phyloP scores from a whole-genome alignment of 2,329 filamentous ascomycete genomes.

The Cryphonectria radicalis region DNA sequence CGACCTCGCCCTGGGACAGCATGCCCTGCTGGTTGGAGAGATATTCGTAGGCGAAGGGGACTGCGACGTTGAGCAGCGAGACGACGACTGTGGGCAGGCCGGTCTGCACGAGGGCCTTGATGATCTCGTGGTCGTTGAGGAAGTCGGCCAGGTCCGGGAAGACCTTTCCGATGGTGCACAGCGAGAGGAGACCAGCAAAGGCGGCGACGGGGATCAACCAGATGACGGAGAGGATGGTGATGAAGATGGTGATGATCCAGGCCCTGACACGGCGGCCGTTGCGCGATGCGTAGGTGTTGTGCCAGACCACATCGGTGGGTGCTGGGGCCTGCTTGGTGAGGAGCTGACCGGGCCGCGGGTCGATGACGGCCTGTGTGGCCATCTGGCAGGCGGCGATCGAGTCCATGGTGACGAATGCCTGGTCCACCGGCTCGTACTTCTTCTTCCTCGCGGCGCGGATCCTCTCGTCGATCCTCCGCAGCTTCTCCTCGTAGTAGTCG shows the following conservation, averaged over 20 bases:
- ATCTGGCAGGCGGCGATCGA: conserved; percentile 92
- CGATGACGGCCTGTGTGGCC: conserved; percentile 92
- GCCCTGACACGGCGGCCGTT: conserved; percentile 74
- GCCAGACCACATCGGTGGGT: conserved; percentile 92
- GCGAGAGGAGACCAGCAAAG: conserved; percentile 78
- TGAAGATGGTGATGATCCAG: conserved; percentile 83
- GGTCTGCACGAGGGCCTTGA: conserved; percentile 80
- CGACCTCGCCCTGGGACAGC: conserved; percentile 92
- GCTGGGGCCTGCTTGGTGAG: conserved; percentile 85
- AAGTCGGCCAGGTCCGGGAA: conserved; percentile 71
- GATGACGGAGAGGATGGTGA: conserved; percentile 80
- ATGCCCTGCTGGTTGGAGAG: conserved; percentile 90
- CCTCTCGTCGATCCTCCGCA: conserved; percentile 76
- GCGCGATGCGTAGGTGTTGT: conserved; percentile 84
- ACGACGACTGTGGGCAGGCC: conserved; percentile 84
- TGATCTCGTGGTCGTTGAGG: conserved; percentile 69
- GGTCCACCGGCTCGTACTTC: conserved; percentile 75
- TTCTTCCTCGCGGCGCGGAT: conserved; percentile 73
- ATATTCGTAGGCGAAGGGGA: conserved; percentile 94
- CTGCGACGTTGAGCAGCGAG: conserved; percentile 84
- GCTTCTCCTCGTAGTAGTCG: conserved; percentile 88
- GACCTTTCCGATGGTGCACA: conserved; percentile 77
- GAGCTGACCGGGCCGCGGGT: conserved; percentile 84
- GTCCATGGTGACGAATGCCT: conserved; percentile 97
- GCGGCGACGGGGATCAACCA: conserved; percentile 85